Percentiles rank a stretch among this genome's conserved stretches.
These are phyloP conservation scores for Pseudopyrenochaeta lycopersici DNA, from an alignment of 2,329 filamentous ascomycete genomes.

Conservation along the genomic window DNA sequence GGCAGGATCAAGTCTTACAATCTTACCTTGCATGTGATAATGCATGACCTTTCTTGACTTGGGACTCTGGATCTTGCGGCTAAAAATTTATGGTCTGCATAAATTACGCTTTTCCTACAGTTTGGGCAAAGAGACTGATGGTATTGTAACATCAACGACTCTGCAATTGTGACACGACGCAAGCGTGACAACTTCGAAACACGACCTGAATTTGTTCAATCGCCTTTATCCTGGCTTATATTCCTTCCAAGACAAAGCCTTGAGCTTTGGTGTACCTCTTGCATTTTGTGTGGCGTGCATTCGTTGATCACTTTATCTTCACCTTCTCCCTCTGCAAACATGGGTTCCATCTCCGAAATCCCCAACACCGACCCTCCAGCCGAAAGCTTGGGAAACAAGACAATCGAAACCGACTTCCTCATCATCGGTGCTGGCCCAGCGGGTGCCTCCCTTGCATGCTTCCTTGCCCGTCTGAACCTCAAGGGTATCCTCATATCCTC, in stretches of 20 bases:
- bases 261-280: not conserved
- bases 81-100: not conserved
- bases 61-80: not conserved
- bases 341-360: not conserved
- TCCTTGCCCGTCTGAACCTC: slow-evolving; percentile 60
- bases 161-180: not conserved
- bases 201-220: too few relatives aligned
- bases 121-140: not conserved
- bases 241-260: not conserved
- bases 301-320: not conserved
- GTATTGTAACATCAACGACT: not conserved
- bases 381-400: not conserved
- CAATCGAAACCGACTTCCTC: slow-evolving; percentile 57
- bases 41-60: not conserved
- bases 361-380: not conserved
- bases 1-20: not conserved
- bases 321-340: not conserved
- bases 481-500: slow-evolving; percentile 64
- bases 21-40: not conserved
- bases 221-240: too few relatives aligned
- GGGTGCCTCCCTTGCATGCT: slow-evolving; percentile 64
- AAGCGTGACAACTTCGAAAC: too few relatives aligned
- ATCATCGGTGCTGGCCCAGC: slow-evolving; percentile 65
- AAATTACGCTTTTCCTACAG: not conserved
- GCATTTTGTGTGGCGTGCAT: not conserved